A percentile compares a stretch with the other conserved stretches of the same genome.
Evolutionary conservation across 306 rosid genomes (phyloP).

Genomic region (Amphicarpaea edgeworthii): DNA sequence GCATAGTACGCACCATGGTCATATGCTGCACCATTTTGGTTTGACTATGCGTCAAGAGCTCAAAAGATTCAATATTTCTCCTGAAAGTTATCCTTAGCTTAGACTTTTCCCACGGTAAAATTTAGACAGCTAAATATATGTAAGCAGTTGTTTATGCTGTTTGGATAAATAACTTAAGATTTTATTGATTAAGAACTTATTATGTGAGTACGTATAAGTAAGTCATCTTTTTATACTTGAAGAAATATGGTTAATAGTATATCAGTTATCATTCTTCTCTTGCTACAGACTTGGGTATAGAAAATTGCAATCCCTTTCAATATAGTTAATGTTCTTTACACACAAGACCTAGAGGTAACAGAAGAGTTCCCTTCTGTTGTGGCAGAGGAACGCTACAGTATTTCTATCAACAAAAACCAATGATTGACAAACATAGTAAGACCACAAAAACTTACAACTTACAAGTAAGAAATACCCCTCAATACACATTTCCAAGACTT

Average conservation of each 20-base stretch:
- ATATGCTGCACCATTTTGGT: too few species aligned
- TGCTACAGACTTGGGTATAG: slow-evolving; percentile 33
- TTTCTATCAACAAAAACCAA: slow-evolving; percentile 44
- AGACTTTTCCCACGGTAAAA: too few species aligned
- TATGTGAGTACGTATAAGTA: too few species aligned
- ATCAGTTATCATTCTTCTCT: slow-evolving; percentile 20
- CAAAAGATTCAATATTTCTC: too few species aligned
- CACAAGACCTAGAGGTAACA: slow-evolving; percentile 30
- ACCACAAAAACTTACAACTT: slow-evolving; percentile 35
- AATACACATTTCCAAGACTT: slow-evolving; percentile 43
- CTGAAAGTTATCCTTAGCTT: too few species aligned
- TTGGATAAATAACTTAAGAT: too few species aligned
- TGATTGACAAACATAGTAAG: slow-evolving; percentile 25
- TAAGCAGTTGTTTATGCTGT: too few species aligned
- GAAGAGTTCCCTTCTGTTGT: slow-evolving; percentile 49
- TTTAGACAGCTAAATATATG: too few species aligned
- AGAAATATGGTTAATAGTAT: not conserved
- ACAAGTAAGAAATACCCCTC: slow-evolving; percentile 39
- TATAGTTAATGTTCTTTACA: slow-evolving; percentile 47
- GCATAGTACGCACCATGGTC: too few species aligned
- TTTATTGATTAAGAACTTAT: too few species aligned
- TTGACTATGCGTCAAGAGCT: too few species aligned
- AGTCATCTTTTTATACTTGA: too few species aligned
- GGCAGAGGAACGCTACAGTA: slow-evolving; percentile 38
- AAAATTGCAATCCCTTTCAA: slow-evolving; percentile 35